Evolutionary conservation across 768 basidiomycete species (phyloP).

Genomic region (Mycena leptocephala): DNA sequence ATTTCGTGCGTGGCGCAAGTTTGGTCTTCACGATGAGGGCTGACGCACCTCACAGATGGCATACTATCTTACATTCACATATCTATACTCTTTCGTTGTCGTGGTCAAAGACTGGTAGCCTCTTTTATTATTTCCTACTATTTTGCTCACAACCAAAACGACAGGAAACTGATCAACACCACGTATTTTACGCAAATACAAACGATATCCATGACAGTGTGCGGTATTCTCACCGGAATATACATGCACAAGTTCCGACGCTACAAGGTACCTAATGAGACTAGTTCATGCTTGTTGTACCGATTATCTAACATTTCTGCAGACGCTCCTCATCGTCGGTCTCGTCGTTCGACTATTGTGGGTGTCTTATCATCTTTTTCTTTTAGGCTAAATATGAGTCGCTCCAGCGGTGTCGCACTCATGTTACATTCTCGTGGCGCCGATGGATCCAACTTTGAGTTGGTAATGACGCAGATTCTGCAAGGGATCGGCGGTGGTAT

Average conservation of each 20-base stretch:
- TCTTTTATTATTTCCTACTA: not conserved
- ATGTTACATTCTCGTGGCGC: conserved; percentile 84
- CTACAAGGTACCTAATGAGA: conserved; percentile 64
- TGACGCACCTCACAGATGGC: conserved; percentile 59
- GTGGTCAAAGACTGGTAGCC: conserved; percentile 65
- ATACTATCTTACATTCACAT: conserved; percentile 80
- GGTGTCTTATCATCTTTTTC: conserved; percentile 29
- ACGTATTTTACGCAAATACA: conserved; percentile 79
- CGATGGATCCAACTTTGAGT: conserved; percentile 65
- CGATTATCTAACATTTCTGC: not conserved
- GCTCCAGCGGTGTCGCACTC: conserved; percentile 68
- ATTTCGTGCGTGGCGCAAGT: conserved; percentile 61
- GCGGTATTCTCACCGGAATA: conserved; percentile 74
- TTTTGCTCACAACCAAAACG: not conserved
- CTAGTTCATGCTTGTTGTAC: not conserved
- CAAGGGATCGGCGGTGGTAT: conserved; percentile 86
- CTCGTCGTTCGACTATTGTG: conserved; percentile 71
- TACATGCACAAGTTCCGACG: conserved; percentile 68
- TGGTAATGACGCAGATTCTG: conserved; percentile 79
- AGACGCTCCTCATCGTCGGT: conserved; percentile 69
- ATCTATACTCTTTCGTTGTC: conserved; percentile 80
- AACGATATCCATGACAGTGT: conserved; percentile 73
- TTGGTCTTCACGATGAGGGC: not conserved
- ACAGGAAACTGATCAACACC: conserved; percentile 69
- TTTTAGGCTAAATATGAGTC: not conserved